Evolutionary conservation across 148 eudicot species (phyloP).

Genomic region (Rhododendron williamsianum): DNA sequence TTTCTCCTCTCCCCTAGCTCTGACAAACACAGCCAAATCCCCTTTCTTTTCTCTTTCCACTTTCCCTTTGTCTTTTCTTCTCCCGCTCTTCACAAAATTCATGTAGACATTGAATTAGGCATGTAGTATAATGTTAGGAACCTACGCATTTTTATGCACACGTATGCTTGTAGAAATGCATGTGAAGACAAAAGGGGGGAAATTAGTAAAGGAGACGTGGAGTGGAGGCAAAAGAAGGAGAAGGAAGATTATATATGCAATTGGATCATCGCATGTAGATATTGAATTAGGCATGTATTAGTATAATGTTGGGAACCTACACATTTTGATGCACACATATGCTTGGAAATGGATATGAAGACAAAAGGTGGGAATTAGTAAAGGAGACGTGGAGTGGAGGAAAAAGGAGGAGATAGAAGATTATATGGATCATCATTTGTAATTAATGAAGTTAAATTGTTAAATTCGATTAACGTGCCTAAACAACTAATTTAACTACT

Average conservation of each 20-base stretch:
- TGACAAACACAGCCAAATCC: not conserved
- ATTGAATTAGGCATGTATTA: not conserved
- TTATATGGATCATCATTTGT: not conserved
- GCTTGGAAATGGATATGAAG: not conserved
- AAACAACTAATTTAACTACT: not conserved
- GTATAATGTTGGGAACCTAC: not conserved
- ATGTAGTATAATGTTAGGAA: not conserved
- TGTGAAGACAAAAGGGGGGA: not conserved
- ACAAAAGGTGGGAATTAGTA: not conserved
- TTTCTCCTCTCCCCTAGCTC: not conserved
- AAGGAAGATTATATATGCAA: not conserved
- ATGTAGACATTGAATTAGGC: not conserved
- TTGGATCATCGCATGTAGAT: not conserved
- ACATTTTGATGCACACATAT: not conserved
- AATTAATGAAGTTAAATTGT: not conserved
- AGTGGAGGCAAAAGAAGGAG: not conserved
- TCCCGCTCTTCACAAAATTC: not conserved
- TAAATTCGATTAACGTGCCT: not conserved
- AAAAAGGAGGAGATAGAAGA: not conserved
- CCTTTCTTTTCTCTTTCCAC: not conserved
- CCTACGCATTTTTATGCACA: not conserved
- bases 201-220: not conserved
- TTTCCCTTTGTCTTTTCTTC: not conserved
- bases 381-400: not conserved
- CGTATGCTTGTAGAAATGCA: not conserved